Conservation (phyloP, 768 basidiomycete species). For the Pisolithus orientalis region DNA sequence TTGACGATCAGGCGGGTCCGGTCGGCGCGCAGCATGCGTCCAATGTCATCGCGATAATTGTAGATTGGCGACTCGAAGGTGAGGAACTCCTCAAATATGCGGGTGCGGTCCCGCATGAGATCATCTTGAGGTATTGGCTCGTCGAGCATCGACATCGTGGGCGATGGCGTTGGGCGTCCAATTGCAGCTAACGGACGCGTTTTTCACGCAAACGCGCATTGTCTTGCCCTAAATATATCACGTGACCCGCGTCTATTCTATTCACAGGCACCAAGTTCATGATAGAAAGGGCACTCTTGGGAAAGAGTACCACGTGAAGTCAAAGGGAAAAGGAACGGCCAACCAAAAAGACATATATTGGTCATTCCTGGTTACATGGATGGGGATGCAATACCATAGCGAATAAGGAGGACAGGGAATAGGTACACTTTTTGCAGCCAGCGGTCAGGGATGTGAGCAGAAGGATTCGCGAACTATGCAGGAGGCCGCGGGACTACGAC, state of each 20-base stretch:
- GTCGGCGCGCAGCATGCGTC: constrained; percentile 73
- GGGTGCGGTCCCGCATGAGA: constrained; percentile 68
- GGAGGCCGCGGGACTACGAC: too few species aligned
- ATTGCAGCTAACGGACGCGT: too few species aligned
- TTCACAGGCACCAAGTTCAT: too few species aligned
- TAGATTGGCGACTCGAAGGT: constrained; percentile 57
- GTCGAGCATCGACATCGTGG: constrained; percentile 32
- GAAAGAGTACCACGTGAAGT: too few species aligned
- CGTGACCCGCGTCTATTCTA: too few species aligned
- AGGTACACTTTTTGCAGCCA: too few species aligned
- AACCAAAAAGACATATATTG: not conserved
- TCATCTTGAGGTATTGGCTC: constrained; percentile 65
- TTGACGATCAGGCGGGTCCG: constrained; percentile 90
- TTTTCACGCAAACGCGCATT: too few species aligned
- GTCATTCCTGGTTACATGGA: not conserved
- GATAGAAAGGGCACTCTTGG: too few species aligned
- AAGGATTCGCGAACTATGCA: too few species aligned
- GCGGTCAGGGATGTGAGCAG: too few species aligned
- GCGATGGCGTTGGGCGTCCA: not conserved
- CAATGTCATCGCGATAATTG: constrained; percentile 84
- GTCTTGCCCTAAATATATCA: too few species aligned
- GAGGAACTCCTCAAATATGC: constrained; percentile 80
- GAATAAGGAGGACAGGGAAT: too few species aligned
- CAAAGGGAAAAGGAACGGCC: not conserved
- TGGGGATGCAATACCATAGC: not conserved